These are phyloP conservation scores for Drosera spatulata DNA, from an alignment of 179 eudicot species.

Conservation along the genomic window DNA sequence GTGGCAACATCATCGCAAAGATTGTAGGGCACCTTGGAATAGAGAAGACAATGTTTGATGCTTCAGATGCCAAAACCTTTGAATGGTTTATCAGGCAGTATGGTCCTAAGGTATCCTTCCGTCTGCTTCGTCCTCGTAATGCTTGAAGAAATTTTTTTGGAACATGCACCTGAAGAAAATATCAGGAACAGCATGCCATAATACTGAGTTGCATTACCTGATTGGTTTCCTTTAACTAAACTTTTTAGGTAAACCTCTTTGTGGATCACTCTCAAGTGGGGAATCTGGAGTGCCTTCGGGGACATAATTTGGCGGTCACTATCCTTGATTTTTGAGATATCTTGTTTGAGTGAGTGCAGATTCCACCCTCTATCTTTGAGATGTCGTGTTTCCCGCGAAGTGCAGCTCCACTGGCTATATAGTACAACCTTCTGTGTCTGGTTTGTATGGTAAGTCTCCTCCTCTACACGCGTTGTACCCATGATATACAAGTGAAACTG, in stretches of 20 bases:
- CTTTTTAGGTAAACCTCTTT: constrained; percentile 75
- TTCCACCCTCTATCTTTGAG: too few species aligned
- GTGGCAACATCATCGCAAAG: constrained; percentile 78
- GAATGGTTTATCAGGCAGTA: constrained; percentile 90
- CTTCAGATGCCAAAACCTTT: constrained; percentile 56
- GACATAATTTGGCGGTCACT: constrained; percentile 61
- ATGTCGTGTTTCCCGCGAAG: too few species aligned
- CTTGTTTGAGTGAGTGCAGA: constrained; percentile 15
- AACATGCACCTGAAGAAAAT: neutral
- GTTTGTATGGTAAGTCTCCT: too few species aligned
- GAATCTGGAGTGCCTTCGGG: constrained; percentile 83
- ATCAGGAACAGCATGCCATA: neutral
- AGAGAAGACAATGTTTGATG: constrained; percentile 90
- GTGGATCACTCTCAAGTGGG: constrained; percentile 90
- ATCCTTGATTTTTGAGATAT: constrained; percentile 57
- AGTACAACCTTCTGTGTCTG: too few species aligned
- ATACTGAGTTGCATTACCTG: neutral
- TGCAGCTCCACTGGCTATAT: too few species aligned
- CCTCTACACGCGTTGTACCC: too few species aligned
- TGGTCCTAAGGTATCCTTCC: constrained; percentile 64
- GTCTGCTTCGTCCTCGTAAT: neutral
- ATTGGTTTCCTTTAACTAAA: neutral
- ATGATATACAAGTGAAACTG: too few species aligned
- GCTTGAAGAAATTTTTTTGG: neutral
- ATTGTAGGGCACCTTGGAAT: constrained; percentile 79